Conservation (phyloP, 495 filamentous ascomycete genomes). For the Stereocaulon alpinum region DNA sequence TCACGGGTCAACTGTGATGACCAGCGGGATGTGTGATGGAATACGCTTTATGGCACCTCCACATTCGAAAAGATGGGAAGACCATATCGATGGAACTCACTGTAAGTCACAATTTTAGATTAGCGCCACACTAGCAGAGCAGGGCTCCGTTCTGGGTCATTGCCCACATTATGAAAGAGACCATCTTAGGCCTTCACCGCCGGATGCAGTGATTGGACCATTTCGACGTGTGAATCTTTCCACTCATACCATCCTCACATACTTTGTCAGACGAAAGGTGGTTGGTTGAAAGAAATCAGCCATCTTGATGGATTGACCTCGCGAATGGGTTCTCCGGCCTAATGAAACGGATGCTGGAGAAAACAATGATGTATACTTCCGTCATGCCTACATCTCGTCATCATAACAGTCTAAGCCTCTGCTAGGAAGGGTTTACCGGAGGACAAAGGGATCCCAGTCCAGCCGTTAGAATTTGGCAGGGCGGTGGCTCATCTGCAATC, state of each 20-base stretch:
- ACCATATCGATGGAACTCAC: neutral
- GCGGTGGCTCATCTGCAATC: conserved; percentile 1
- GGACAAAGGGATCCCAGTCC: conserved; percentile 7
- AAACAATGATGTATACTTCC: neutral
- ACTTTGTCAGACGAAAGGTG: neutral
- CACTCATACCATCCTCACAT: neutral
- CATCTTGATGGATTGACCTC: neutral
- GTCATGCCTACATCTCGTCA: neutral
- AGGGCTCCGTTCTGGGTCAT: conserved; percentile 19
- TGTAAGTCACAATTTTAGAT: neutral
- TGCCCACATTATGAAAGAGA: neutral
- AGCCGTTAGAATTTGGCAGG: neutral
- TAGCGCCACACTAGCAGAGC: conserved; percentile 21
- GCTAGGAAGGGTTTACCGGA: neutral
- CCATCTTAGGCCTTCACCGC: conserved; percentile 5
- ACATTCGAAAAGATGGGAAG: neutral
- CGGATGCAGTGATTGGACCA: conserved; percentile 14
- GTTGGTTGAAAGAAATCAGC: neutral
- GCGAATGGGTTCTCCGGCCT: neutral
- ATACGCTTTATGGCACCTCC: neutral
- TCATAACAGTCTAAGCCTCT: neutral
- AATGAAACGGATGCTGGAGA: neutral
- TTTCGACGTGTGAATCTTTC: neutral
- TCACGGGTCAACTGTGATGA: neutral
- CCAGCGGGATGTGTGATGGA: neutral